Conservation (phyloP, 495 filamentous ascomycete genomes). For the Aspergillus nanangensis region DNA sequence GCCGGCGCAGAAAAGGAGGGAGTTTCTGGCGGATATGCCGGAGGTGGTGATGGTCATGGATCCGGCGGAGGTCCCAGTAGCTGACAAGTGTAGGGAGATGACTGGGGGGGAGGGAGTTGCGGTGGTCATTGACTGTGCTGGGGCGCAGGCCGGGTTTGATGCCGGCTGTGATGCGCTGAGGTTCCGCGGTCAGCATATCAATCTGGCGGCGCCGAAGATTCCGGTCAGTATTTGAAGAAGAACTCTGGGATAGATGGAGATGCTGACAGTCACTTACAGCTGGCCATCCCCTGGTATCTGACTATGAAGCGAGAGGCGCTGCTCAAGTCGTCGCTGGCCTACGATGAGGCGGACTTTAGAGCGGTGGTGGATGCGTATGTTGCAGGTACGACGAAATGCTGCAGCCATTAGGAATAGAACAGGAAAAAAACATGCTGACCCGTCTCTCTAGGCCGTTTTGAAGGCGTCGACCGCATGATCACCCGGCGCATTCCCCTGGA, state of each 20-base stretch:
- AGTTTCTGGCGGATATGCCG: background rate
- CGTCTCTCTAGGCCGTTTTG: conserved; percentile 11
- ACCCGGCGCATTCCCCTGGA: conserved; percentile 47
- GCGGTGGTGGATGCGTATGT: conserved; percentile 49
- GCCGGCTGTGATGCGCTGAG: conserved; percentile 34
- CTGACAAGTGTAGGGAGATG: conserved; percentile 26
- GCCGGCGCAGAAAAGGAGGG: conserved; percentile 1
- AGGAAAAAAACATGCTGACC: background rate
- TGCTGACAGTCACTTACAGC: background rate
- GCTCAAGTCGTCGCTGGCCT: conserved; percentile 26
- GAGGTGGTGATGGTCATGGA: conserved; percentile 41
- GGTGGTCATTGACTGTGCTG: conserved; percentile 49
- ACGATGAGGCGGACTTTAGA: conserved; percentile 49
- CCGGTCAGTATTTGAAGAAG: too few relatives aligned
- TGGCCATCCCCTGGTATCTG: conserved; percentile 20
- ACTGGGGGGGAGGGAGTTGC: conserved; percentile 40
- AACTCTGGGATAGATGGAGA: background rate
- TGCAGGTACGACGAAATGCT: conserved; percentile 27
- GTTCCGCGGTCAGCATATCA: conserved; percentile 46
- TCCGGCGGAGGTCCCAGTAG: conserved; percentile 41
- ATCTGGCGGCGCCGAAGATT: conserved; percentile 50
- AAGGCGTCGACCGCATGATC: conserved; percentile 50
- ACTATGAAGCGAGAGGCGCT: conserved; percentile 20
- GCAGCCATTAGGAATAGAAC: background rate
- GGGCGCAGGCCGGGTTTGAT: conserved; percentile 39